Evolutionary conservation across 73 alveolate species (phyloP).

Genomic region (Durusdinium trenchii): DNA sequence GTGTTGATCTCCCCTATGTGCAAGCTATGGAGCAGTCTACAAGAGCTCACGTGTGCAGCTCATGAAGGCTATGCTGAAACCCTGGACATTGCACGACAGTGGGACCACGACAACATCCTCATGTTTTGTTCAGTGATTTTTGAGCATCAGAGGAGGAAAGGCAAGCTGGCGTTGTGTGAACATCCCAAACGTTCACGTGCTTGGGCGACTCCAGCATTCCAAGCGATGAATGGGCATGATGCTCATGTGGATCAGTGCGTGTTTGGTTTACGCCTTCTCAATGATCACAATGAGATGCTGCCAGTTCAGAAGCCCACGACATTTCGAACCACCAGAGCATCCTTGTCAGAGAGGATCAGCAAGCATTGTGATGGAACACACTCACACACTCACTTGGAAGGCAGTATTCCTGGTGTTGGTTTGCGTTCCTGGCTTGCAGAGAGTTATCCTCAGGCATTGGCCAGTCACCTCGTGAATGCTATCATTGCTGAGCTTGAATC

Average conservation of each 20-base stretch:
- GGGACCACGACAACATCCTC: neutral
- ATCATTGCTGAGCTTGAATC: too few relatives aligned
- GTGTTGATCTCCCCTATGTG: neutral
- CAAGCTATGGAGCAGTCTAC: neutral
- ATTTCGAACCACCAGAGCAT: neutral
- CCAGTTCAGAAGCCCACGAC: neutral
- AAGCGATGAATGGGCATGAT: neutral
- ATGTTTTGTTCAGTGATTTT: neutral
- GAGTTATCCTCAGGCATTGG: neutral
- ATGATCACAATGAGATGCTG: neutral
- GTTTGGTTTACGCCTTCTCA: neutral
- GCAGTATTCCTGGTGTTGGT: neutral
- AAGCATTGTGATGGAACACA: neutral
- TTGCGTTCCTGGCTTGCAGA: neutral
- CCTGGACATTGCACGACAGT: neutral
- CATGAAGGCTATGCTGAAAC: too few relatives aligned
- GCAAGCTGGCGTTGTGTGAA: neutral
- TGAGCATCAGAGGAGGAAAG: neutral
- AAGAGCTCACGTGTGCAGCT: neutral
- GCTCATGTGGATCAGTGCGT: conserved; percentile 48
- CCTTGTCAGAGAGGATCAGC: neutral
- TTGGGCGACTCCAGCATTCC: conserved; percentile 8
- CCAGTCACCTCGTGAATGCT: neutral
- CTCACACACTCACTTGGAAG: neutral
- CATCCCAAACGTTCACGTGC: neutral